Base-by-base conservation (phyloP, 345 rosid species). In the Turnera subulata region DNA sequence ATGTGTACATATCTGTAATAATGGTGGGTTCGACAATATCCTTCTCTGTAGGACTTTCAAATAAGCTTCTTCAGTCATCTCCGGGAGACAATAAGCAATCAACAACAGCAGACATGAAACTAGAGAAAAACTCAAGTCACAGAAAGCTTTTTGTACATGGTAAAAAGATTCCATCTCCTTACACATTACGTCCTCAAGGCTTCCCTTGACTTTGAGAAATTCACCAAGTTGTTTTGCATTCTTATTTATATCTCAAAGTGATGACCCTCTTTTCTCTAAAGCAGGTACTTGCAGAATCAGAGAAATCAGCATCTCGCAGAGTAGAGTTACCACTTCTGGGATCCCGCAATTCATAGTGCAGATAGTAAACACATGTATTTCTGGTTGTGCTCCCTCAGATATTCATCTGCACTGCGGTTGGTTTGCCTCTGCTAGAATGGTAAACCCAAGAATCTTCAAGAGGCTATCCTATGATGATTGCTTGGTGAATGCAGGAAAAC, bases 401-500 rank as follows among this genome's bases (percentile, higher is more conserved):
- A 73, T 82, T 50, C 85, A 73, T 64, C 67, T 82, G 20, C 80
- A 75, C 14, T 80, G 88, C 35, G 81, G 81, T 11, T 80, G 83
- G 85, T 82, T 82, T 68, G 82, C 83, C 20, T 80, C 85, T 33
- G 82, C 76, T 11, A 77, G 81, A 69, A 39, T 77, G 21, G 74
- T 80, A 5, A 74, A 70, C 61, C 85, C 88, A 38, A 61, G 48
- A 59, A 63, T 57, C 25, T 80, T 82, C 76, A 82, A 80, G 55
- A 68, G 88, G 53, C 58, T 82, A 3, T 57, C 79, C 16, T 82
- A 59, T 47, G 84, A 82, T 65, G 85, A 82, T 46, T 80, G 88
- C 72, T 63, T 77, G 62, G 83, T 80, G 2, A 80, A 82, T 24
- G 81, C 62, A 22, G 85, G 85, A 13, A 60, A 70, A 61, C 62